Conservation (phyloP, 768 basidiomycete genomes). For the Pleurotus pulmonarius region DNA sequence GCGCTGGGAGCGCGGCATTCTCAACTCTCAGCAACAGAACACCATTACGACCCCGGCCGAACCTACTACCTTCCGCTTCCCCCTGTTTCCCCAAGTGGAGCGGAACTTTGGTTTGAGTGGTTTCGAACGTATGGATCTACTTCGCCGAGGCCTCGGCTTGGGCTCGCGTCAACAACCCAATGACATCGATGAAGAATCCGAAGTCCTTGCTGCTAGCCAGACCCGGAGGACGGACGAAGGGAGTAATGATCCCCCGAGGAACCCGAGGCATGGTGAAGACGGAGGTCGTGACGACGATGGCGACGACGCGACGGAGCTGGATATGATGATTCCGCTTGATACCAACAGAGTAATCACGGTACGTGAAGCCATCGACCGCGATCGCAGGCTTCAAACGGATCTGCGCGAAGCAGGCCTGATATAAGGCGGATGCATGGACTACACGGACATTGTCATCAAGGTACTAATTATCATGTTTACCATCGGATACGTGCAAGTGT, state of each 20-base stretch:
- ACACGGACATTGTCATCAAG: background rate
- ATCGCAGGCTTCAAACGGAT: conserved; percentile 55
- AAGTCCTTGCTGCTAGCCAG: conserved; percentile 22
- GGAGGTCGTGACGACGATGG: background rate
- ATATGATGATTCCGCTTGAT: conserved; percentile 34
- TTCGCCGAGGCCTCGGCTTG: conserved; percentile 45
- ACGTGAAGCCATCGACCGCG: conserved; percentile 45
- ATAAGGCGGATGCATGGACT: conserved; percentile 21
- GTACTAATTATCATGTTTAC: no score
- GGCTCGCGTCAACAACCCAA: conserved; percentile 10
- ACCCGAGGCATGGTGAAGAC: conserved; percentile 1
- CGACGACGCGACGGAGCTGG: background rate
- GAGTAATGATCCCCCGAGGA: conserved; percentile 15
- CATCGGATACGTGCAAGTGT: background rate
- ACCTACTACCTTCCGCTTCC: conserved; percentile 13
- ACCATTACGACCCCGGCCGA: conserved; percentile 14
- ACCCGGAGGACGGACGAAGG: conserved; percentile 24
- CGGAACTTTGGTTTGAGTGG: conserved; percentile 35
- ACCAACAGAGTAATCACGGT: conserved; percentile 35
- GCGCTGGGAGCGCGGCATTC: conserved; percentile 79
- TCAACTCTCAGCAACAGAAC: conserved; percentile 49
- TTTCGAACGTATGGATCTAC: conserved; percentile 34
- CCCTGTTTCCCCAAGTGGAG: conserved; percentile 34
- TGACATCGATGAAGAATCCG: conserved; percentile 19
- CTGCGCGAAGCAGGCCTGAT: conserved; percentile 64